Evolutionary conservation across 805 yeast genomes (phyloP).

Genomic region (Kluyveromyces siamensis): DNA sequence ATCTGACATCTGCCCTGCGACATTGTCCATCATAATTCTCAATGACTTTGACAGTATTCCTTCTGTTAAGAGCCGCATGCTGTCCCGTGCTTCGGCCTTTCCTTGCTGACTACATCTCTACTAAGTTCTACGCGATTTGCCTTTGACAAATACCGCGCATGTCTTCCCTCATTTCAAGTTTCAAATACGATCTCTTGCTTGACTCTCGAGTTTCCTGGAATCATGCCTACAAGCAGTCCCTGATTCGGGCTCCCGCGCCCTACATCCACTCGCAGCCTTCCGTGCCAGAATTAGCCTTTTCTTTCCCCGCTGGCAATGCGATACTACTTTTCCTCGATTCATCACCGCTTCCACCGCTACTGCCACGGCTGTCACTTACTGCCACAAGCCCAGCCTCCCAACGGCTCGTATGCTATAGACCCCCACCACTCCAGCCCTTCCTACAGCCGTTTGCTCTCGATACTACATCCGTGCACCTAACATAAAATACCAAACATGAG

Average conservation of each 20-base stretch:
- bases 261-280: no score
- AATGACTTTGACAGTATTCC: neutral
- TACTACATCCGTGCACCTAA: neutral
- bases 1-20: neutral
- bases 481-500: neutral
- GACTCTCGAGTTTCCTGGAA: no score
- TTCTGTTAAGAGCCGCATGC: neutral
- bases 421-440: neutral
- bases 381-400: neutral
- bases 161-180: no score
- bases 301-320: neutral
- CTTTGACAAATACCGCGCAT: neutral
- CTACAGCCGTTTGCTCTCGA: neutral
- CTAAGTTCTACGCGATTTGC: neutral
- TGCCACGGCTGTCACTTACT: neutral
- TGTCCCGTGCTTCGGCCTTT: neutral
- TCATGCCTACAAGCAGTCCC: neutral
- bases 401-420: neutral
- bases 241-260: neutral
- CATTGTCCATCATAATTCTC: neutral
- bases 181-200: no score
- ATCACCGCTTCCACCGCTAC: neutral
- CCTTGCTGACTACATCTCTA: neutral
- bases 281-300: no score
- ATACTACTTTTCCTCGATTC: neutral